Percentiles rank a stretch among this genome's conserved stretches.
These are phyloP conservation scores for Suillus decipiens DNA, from an alignment of 768 basidiomycete genomes.

Conservation along the genomic window DNA sequence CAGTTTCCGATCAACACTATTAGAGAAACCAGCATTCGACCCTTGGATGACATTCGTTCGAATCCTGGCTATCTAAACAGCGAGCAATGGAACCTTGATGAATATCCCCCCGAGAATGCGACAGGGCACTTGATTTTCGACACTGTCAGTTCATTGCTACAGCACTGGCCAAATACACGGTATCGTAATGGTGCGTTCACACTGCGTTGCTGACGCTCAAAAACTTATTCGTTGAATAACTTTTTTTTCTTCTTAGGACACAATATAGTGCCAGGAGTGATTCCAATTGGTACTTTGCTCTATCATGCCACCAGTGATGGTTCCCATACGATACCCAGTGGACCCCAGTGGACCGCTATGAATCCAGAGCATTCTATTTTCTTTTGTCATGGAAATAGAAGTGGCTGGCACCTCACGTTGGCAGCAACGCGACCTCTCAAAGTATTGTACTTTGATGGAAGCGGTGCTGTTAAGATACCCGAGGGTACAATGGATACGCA, in stretches of 20 bases:
- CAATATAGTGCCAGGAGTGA: too few species aligned
- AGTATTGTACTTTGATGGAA: slow-evolving; percentile 36
- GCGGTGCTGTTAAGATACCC: slow-evolving; percentile 30
- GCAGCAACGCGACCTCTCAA: slow-evolving; percentile 29
- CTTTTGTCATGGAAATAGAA: slow-evolving; percentile 31
- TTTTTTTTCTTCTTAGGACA: too few species aligned
- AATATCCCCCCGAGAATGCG: slow-evolving; percentile 24
- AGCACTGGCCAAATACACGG: slow-evolving; percentile 41
- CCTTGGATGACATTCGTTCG: neutral
- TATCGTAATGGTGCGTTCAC: slow-evolving; percentile 32
- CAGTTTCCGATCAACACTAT: neutral
- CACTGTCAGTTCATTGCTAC: slow-evolving; percentile 34
- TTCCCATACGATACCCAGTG: slow-evolving; percentile 23
- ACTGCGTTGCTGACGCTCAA: neutral
- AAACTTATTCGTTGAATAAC: too few species aligned
- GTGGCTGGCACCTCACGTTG: slow-evolving; percentile 32
- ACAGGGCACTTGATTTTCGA: slow-evolving; percentile 38
- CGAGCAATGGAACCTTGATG: slow-evolving; percentile 22
- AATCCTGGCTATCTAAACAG: too few species aligned
- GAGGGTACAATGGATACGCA: slow-evolving; percentile 37
- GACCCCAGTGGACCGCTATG: slow-evolving; percentile 35
- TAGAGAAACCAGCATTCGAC: neutral
- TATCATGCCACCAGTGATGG: slow-evolving; percentile 30
- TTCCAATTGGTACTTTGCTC: slow-evolving; percentile 14
- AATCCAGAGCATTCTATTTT: slow-evolving; percentile 41